Evolutionary conservation across 164 flowering plant species (phyloP).

Genomic region (Annona squamosa): DNA sequence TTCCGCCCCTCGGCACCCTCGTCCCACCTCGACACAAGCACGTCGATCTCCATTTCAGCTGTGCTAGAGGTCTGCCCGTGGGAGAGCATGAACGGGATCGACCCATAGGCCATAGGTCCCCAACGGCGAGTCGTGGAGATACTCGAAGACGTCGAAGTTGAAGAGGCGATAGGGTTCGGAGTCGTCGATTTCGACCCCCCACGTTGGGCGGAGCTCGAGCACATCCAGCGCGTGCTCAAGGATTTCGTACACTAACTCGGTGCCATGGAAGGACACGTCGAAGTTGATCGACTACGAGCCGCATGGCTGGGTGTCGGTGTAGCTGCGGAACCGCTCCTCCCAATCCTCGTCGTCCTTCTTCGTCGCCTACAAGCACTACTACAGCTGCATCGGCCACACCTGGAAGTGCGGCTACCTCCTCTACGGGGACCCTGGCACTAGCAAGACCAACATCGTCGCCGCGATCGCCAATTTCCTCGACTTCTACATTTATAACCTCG

Average conservation of each 20-base stretch:
- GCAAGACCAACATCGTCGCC: neutral
- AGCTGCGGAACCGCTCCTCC: constrained; percentile 72
- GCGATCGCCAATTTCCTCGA: neutral
- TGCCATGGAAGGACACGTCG: constrained; percentile 82
- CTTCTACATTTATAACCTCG: constrained; percentile 14
- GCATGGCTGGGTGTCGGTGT: constrained; percentile 75
- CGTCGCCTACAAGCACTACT: constrained; percentile 28
- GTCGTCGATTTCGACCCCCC: constrained; percentile 71
- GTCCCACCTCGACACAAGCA: constrained; percentile 73
- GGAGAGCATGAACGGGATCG: constrained; percentile 83
- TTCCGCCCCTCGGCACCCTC: constrained; percentile 44
- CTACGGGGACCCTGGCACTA: neutral
- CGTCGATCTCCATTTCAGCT: constrained; percentile 99
- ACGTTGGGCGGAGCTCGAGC: constrained; percentile 67
- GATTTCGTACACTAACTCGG: constrained; percentile 81
- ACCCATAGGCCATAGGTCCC: constrained; percentile 51
- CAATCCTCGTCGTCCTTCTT: constrained; percentile 81
- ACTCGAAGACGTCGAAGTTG: constrained; percentile 94
- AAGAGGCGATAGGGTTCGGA: constrained; percentile 94
- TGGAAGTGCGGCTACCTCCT: neutral
- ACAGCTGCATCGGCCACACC: neutral
- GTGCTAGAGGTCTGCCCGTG: constrained; percentile 66
- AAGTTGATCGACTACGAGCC: constrained; percentile 96
- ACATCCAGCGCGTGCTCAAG: constrained; percentile 81
- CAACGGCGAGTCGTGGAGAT: constrained; percentile 77